A percentile compares a stretch with the other conserved stretches of the same genome.
phyloP scores from a whole-genome alignment of 2,329 filamentous ascomycete species.

The Penicillium sp. region DNA sequence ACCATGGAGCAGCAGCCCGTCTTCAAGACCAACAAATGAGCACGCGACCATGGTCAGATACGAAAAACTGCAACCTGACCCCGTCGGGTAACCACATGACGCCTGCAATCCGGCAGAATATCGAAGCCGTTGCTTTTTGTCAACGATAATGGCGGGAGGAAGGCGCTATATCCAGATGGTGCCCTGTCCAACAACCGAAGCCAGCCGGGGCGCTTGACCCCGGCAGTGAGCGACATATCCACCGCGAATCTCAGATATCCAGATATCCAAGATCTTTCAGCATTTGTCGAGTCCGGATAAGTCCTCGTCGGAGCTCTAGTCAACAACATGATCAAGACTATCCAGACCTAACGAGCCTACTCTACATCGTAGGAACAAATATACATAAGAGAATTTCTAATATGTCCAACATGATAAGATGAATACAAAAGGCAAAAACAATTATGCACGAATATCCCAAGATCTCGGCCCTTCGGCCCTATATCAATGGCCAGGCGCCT shows the following conservation, averaged over 20 bases:
- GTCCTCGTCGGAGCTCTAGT: background rate
- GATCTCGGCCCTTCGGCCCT: background rate
- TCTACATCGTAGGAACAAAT: background rate
- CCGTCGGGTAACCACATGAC: background rate
- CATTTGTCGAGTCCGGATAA: background rate
- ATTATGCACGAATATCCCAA: background rate
- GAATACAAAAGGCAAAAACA: background rate
- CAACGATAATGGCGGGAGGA: background rate
- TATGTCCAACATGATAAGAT: background rate
- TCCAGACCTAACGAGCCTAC: background rate
- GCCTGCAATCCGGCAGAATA: background rate
- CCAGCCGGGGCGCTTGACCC: background rate
- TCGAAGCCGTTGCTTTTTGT: background rate
- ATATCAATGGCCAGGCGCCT: background rate
- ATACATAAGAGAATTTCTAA: background rate
- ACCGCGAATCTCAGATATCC: background rate
- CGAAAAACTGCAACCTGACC: background rate
- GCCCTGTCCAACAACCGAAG: background rate
- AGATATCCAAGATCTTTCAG: background rate
- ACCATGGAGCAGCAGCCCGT: constrained; percentile 88
- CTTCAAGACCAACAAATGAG: constrained; percentile 52
- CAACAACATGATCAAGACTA: background rate
- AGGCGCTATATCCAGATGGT: background rate
- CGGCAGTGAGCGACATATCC: background rate
- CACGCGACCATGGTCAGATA: background rate